phyloP scores from a whole-genome alignment of 2,329 filamentous ascomycete genomes.

The Phoma herbarum region DNA sequence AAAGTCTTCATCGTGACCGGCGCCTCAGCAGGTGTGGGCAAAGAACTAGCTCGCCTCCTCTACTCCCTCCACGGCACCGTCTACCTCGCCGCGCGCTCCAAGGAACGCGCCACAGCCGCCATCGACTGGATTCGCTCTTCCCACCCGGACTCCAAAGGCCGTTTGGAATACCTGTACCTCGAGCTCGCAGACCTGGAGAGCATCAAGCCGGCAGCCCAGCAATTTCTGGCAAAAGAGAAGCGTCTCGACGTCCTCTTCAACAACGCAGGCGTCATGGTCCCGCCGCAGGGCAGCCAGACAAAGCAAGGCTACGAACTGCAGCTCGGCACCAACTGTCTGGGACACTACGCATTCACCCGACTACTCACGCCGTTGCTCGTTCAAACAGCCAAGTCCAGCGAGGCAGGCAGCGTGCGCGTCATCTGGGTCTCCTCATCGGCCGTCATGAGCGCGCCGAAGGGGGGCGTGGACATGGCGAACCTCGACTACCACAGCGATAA shows the following conservation, averaged over 20 bases:
- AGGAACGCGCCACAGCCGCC: constrained; percentile 52
- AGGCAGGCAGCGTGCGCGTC: constrained; percentile 44
- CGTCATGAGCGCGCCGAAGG: constrained; percentile 21
- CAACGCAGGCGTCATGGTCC: constrained; percentile 48
- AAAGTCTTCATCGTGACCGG: constrained; percentile 64
- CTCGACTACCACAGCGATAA: constrained; percentile 26
- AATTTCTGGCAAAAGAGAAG: constrained; percentile 51
- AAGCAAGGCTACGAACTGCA: constrained; percentile 43
- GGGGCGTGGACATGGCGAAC: constrained; percentile 32
- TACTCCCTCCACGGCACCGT: constrained; percentile 64
- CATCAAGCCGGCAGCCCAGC: constrained; percentile 47
- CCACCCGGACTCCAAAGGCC: constrained; percentile 33
- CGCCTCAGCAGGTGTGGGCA: constrained; percentile 59
- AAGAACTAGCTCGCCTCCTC: constrained; percentile 62
- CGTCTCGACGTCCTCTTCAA: constrained; percentile 55
- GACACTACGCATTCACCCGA: constrained; percentile 53
- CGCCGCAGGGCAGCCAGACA: constrained; percentile 34
- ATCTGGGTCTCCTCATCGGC: constrained; percentile 41
- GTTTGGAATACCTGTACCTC: constrained; percentile 38
- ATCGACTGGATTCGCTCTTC: constrained; percentile 53
- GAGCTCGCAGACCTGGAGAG: constrained; percentile 56
- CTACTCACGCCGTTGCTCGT: constrained; percentile 49
- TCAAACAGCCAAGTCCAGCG: constrained; percentile 38
- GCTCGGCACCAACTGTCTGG: constrained; percentile 54
- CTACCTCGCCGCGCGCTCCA: constrained; percentile 63